Evolutionary conservation across 1,284 basidiomycete genomes (phyloP).

Genomic region (Cutaneotrichosporon sp.): DNA sequence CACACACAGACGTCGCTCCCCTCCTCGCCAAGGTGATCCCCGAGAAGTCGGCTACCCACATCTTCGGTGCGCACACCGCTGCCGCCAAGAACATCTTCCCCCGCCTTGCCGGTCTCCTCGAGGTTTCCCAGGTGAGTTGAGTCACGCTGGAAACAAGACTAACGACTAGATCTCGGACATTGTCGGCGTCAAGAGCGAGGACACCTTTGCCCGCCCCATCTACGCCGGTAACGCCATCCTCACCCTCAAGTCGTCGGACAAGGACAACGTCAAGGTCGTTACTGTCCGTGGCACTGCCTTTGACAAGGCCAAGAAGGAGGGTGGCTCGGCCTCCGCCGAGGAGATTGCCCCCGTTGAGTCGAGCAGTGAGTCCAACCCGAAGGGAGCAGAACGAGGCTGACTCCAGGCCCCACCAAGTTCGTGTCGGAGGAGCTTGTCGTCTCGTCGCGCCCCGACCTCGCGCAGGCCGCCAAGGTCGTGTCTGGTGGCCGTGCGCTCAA

Average conservation of each 20-base stretch:
- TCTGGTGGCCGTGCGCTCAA: constrained; percentile 95
- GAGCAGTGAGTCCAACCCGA: constrained; percentile 49
- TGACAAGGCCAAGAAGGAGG: constrained; percentile 58
- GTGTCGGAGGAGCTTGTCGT: constrained; percentile 79
- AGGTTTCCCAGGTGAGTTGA: constrained; percentile 57
- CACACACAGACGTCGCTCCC: constrained; percentile 50
- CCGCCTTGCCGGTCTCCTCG: constrained; percentile 79
- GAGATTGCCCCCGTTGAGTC: constrained; percentile 65
- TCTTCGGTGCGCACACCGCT: constrained; percentile 74
- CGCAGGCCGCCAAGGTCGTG: constrained; percentile 79
- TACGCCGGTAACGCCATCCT: constrained; percentile 98
- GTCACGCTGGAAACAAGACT: neutral
- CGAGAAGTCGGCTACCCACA: constrained; percentile 63
- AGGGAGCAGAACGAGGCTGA: neutral
- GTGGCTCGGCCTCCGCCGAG: constrained; percentile 57
- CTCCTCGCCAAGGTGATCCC: constrained; percentile 52
- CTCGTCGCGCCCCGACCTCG: constrained; percentile 90
- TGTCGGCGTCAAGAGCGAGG: constrained; percentile 72
- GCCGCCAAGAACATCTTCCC: constrained; percentile 73
- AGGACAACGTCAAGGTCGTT: constrained; percentile 76
- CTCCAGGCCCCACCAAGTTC: constrained; percentile 60
- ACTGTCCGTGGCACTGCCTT: constrained; percentile 96
- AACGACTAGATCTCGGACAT: constrained; percentile 74
- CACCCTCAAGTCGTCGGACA: constrained; percentile 72
- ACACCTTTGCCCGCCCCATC: constrained; percentile 85